These are phyloP conservation scores for Brettanomyces bruxellensis DNA, from an alignment of 805 yeast genomes.

Conservation along the genomic window DNA sequence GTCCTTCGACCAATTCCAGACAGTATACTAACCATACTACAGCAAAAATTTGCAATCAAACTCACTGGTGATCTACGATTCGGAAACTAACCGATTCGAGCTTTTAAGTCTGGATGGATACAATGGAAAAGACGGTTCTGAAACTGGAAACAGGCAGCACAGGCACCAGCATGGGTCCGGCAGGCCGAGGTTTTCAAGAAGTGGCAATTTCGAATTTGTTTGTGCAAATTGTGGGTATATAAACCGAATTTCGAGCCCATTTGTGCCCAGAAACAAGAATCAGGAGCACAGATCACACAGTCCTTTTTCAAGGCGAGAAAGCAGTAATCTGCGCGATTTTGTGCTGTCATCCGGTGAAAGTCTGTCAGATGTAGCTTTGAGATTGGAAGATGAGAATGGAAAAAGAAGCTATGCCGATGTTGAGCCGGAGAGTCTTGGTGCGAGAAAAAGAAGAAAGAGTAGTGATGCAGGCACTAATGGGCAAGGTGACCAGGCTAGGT, in stretches of 20 bases:
- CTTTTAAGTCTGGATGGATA: constrained; percentile 13
- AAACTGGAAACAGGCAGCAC: background rate
- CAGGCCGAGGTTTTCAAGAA: background rate
- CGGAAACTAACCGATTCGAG: constrained; percentile 19
- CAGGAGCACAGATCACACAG: background rate
- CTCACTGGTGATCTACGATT: constrained; percentile 22
- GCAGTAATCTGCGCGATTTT: background rate
- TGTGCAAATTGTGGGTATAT: constrained; percentile 22
- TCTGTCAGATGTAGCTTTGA: background rate
- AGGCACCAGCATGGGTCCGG: background rate
- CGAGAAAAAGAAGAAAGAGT: background rate
- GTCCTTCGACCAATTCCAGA: too few relatives aligned
- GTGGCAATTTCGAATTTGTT: constrained; percentile 5
- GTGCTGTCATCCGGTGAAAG: background rate
- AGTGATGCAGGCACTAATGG: background rate
- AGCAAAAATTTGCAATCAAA: constrained; percentile 15
- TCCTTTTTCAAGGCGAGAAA: background rate
- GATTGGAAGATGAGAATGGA: too few relatives aligned
- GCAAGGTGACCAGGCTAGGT: constrained; percentile 1
- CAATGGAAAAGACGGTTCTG: background rate
- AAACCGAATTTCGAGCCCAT: background rate
- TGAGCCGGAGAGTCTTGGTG: background rate
- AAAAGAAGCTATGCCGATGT: background rate
- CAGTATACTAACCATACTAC: too few relatives aligned
- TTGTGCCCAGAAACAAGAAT: background rate